These are phyloP conservation scores for Saxophila tyrrhenica DNA, from an alignment of 495 filamentous ascomycete genomes.

Conservation along the genomic window DNA sequence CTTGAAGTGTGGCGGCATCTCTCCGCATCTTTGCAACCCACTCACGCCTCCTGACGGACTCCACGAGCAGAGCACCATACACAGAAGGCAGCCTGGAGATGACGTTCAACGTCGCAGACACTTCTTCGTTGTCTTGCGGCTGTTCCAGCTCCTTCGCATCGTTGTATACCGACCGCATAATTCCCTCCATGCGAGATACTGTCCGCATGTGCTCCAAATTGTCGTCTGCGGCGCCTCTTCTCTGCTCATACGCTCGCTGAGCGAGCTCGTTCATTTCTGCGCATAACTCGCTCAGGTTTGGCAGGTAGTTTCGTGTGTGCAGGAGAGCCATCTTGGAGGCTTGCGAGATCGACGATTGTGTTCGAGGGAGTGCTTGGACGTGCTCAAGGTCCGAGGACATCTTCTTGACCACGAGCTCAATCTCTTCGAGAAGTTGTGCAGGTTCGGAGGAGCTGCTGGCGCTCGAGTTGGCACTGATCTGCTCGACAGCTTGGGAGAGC, in stretches of 20 bases:
- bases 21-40: constrained; percentile 81
- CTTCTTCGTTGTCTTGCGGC: constrained; percentile 51
- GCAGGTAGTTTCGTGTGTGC: constrained; percentile 80
- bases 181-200: constrained; percentile 65
- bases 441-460: constrained; percentile 34
- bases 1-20: constrained; percentile 72
- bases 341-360: constrained; percentile 60
- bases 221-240: constrained; percentile 45
- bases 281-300: constrained; percentile 58
- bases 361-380: constrained; percentile 55
- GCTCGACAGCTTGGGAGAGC: constrained; percentile 32
- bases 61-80: constrained; percentile 79
- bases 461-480: constrained; percentile 22
- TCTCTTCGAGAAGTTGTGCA: constrained; percentile 61
- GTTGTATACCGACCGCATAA: constrained; percentile 55
- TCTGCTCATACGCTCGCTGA: constrained; percentile 51
- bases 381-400: constrained; percentile 79
- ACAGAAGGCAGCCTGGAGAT: constrained; percentile 72
- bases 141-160: constrained; percentile 62
- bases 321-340: constrained; percentile 76
- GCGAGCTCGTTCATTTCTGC: constrained; percentile 65
- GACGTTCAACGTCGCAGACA: constrained; percentile 63
- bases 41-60: constrained; percentile 74
- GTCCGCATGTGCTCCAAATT: constrained; percentile 61
- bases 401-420: constrained; percentile 74